These are phyloP conservation scores for Coemansia sp. DNA, from an alignment of 192 early-diverging fungal species.

Conservation along the genomic window DNA sequence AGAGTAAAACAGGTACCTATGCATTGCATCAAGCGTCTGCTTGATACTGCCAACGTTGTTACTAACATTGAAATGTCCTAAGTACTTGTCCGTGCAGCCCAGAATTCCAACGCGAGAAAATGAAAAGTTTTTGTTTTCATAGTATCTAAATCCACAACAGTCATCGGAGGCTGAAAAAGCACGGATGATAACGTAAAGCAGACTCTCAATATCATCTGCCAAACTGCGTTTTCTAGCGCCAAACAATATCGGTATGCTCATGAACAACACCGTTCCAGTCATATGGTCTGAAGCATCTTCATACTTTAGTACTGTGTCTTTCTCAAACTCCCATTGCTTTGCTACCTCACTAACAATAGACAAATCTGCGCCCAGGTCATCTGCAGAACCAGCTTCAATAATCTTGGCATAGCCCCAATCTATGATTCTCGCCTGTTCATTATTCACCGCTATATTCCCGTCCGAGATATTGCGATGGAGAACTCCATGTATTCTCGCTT, in stretches of 20 bases:
- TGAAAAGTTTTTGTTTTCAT: too few relatives aligned
- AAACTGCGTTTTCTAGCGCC: neutral
- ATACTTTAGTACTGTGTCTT: neutral
- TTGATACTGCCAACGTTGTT: too few relatives aligned
- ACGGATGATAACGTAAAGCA: neutral
- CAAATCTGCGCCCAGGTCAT: too few relatives aligned
- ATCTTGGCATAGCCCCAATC: constrained; percentile 18
- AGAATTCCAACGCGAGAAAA: too few relatives aligned
- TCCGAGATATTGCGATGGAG: constrained; percentile 8
- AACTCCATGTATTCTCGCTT: neutral
- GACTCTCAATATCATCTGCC: neutral
- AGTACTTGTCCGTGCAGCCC: too few relatives aligned
- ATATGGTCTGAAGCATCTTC: neutral
- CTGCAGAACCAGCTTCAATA: neutral
- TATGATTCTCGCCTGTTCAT: neutral
- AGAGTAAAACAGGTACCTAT: too few relatives aligned
- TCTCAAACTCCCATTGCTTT: too few relatives aligned
- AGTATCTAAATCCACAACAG: too few relatives aligned
- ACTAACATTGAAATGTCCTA: too few relatives aligned
- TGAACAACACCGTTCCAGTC: neutral
- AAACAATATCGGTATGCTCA: neutral
- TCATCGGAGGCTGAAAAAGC: too few relatives aligned
- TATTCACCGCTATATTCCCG: constrained; percentile 14
- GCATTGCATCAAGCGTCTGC: too few relatives aligned
- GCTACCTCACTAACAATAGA: too few relatives aligned